Base-by-base conservation (phyloP, 2,329 filamentous ascomycete species). In the Fusarium austroafricanum region DNA sequence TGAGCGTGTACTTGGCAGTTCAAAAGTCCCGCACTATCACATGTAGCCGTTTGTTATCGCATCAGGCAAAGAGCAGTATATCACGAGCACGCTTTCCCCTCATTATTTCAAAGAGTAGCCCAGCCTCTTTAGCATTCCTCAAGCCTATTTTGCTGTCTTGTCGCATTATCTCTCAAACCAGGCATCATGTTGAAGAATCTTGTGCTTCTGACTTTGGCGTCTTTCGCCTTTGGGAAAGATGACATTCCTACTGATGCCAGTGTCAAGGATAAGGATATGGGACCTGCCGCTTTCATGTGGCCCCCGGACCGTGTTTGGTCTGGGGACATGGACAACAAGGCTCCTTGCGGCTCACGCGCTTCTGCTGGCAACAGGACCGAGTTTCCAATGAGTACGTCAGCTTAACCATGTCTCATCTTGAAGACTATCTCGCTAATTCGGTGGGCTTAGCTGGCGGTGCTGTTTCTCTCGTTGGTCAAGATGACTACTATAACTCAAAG, bases 261-360 rank as follows among this genome's bases (percentile, higher is more conserved):
- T 38, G 68, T 64, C 20, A 61, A 47, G 11, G 61, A 71, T 29
- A 67, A 74, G n/a, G 73, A 77, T 33, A 81, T 82, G 78, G 87
- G 86, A 12, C 86, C 86, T 10, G 86, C 86, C 20, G 85, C 84
- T 11, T 88, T 90, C 73, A 79, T 89, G 76, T 90, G 87, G 87
- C 87, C 87, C 6, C 73, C 80, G 15, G 86, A 89, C 75, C 80
- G 87, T 51, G 77, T 79, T 39, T 90, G 87, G 86, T 79, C 79
- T 49, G 84, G 82, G 29, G 79, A 80, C 14, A 76, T 82, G 37
- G 87, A 89, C 71, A 89, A 89, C 70, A 84, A 75, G 7, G 79
- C 82, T 9, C 87, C 87, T 0, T 90, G 88, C 70, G 87, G 87
- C 52, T 87, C 85, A 12, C 76, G 78, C 12, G 78, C 80, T 17